Base-by-base conservation (phyloP, 129 eudicot genomes). In the Lactuca sativa region DNA sequence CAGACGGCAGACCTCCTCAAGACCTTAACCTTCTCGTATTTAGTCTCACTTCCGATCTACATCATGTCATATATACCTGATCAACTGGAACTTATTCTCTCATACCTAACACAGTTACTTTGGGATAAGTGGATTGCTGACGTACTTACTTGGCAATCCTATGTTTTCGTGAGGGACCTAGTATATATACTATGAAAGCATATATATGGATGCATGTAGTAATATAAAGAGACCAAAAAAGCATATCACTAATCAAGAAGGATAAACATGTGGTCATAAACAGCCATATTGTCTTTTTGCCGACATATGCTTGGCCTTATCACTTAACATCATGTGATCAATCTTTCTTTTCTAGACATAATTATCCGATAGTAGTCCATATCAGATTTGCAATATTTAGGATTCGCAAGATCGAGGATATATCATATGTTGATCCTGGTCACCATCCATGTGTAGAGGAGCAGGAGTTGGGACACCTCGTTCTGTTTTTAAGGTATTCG, bases 391-490 rank as follows among this genome's bases (percentile, higher is more conserved):
- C 75, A 70, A 59, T 47, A 59, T 43, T 2, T 4, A n/a, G 40
- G 47, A 70, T 70, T 69, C 13, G 6, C 49, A 34, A 60, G 4
- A 59, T 59, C 43, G 2, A 58, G 2, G 13, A 59, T 59, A 34
- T 60, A 33, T 37, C 0, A 36, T 8, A 1, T 71, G 75, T 67
- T 59, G 10, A 59, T 71, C 75, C 67, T 30, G 1, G 62, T 71
- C 66, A 71, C 48, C 59, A 71, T 71, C 67, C 75, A 70, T 71
- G 67, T 54, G 74, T 57, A 59, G 21, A 7, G 49, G 7, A 6
- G 33, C 67, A 16, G 32, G 67, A 62, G 41, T 38, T 16, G 67
- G 31, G 3, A 38, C 51, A 12, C 5, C 52, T n/a, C 12, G 15
- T 25, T 54, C 52, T 53, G 43, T 15, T 62, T 25, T 14, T 33